phyloP scores from a whole-genome alignment of 2,329 filamentous ascomycete genomes.

The Hypoxylon sp. region DNA sequence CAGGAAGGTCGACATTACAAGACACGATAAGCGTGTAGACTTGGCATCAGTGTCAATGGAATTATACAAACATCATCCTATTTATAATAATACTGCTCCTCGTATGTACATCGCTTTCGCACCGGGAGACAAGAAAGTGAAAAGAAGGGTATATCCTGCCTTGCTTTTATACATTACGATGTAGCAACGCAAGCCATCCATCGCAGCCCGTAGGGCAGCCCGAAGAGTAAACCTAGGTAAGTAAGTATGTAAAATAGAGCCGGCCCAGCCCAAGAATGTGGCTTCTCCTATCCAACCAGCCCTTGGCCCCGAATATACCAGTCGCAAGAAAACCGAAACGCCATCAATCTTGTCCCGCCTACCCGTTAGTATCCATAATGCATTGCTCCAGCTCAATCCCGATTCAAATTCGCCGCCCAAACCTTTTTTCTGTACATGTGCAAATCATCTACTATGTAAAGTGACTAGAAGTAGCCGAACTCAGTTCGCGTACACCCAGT shows the following conservation, averaged over 20 bases:
- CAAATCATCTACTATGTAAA: background rate
- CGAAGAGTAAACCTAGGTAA: conserved; percentile 10
- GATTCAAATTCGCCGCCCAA: conserved; percentile 2
- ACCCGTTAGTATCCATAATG: background rate
- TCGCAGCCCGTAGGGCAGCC: conserved; percentile 15
- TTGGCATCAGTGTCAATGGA: background rate
- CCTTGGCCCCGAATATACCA: background rate
- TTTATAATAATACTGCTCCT: conserved; percentile 15
- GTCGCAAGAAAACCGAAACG: conserved; percentile 16
- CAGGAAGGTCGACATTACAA: background rate
- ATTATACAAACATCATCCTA: conserved; percentile 4
- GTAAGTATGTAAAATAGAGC: background rate
- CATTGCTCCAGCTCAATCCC: background rate
- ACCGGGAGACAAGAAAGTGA: background rate
- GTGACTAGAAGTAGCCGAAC: background rate
- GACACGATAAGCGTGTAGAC: background rate
- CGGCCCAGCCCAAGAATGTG: conserved; percentile 7
- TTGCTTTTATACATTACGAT: conserved; percentile 26
- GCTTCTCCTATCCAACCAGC: background rate
- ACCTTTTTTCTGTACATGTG: background rate
- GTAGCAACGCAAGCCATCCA: conserved; percentile 3
- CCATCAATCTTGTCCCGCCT: conserved; percentile 11
- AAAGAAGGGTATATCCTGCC: conserved; percentile 36
- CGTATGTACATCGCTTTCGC: conserved; percentile 28
- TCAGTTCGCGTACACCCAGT: conserved; percentile 66